Conservation (phyloP, 2,329 filamentous ascomycete species). For the Fusarium concolor region DNA sequence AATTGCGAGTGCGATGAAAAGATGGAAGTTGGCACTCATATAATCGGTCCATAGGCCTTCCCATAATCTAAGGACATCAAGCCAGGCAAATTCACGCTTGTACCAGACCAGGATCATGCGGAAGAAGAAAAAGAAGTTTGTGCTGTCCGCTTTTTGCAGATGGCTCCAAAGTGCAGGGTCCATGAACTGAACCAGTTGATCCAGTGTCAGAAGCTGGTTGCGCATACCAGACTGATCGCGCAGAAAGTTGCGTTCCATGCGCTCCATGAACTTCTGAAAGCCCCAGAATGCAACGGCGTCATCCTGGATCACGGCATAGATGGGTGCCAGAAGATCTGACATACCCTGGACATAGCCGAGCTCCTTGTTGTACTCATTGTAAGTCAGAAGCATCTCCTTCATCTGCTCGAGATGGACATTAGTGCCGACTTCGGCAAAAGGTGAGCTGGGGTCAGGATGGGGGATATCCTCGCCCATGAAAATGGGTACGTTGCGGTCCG, state of each 20-base stretch:
- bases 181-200: constrained; percentile 96
- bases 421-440: constrained; percentile 91
- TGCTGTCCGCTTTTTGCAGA: constrained; percentile 89
- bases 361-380: constrained; percentile 97
- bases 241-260: constrained; percentile 97
- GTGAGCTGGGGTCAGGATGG: constrained; percentile 94
- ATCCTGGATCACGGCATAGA: constrained; percentile 97
- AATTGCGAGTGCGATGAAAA: constrained; percentile 94
- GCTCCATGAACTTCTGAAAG: constrained; percentile 95
- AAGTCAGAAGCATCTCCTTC: constrained; percentile 98
- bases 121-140: constrained; percentile 99
- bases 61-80: constrained; percentile 88
- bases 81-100: constrained; percentile 95
- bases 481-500: constrained; percentile 92
- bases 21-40: constrained; percentile 87
- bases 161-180: constrained; percentile 95
- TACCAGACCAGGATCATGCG: constrained; percentile 99
- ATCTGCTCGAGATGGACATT: constrained; percentile 99
- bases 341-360: constrained; percentile 98
- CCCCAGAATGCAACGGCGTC: constrained; percentile 97
- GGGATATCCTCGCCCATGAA: constrained; percentile 97
- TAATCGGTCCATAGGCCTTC: constrained; percentile 96
- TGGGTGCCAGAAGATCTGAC: constrained; percentile 94
- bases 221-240: constrained; percentile 98
- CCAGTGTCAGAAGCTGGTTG: constrained; percentile 86